Base-by-base conservation (phyloP, 2,329 filamentous ascomycete genomes). In the Canariomyces notabilis region DNA sequence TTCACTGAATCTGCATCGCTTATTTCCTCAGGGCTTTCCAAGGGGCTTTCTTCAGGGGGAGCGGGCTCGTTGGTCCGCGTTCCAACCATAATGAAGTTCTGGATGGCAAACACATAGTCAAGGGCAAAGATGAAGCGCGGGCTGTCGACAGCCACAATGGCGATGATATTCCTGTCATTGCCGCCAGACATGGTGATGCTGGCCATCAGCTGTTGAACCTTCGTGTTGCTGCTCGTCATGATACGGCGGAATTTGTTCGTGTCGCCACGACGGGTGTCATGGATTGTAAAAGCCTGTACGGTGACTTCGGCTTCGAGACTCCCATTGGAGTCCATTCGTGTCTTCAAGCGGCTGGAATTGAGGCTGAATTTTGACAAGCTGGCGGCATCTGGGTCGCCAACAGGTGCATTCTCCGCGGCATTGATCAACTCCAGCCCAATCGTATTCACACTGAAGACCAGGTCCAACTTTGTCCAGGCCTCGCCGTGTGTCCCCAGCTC, bases 171-270 rank as follows among this genome's bases (percentile, higher is more conserved):
- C 49, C 82, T 81, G 33, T 95, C 85, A 26, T 82, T 73, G 3
- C 89, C 89, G 14, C 89, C 87, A 0, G 90, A 89, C 67, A 98
- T 94, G 0, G 90, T 94, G 4, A 98, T 72, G 62, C 87, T 96
- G 15, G 93, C 93, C 93, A 98, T 98, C 61, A 98, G 90, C 59
- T 99, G 94, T 64, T 97, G 90, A 37, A 93, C 89, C 46, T 90
- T 85, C 57, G 89, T 91, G 66, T 96, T 97, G 60, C 90, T 89
- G 45, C 95, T 83, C 2, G 90, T 90, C 93, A 98, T 97, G 68
- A 98, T 96, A 64, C 91, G 94, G 41, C 89, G 82, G 75, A 94
- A 99, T 62, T 95, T 96, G 71, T 96, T 98, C 5, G 85, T 87
- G 58, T 95, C 90, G 44, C 81, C 79, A 4, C 82, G 83, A n/a